Base-by-base conservation (phyloP, 208 protist species). In the Vickermania spadyakhi region DNA sequence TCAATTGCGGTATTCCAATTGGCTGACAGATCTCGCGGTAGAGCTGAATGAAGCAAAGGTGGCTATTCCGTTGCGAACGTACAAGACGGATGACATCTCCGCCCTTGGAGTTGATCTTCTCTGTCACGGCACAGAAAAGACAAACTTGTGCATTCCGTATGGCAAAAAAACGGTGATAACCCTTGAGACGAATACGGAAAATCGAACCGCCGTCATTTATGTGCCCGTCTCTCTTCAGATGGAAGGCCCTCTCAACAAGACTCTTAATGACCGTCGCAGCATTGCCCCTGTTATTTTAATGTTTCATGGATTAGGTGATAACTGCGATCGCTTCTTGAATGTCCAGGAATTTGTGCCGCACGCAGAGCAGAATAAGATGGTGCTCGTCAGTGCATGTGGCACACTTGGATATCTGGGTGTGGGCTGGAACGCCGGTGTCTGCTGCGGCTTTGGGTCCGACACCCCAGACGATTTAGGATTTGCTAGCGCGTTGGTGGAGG, bases 371-470 rank as follows among this genome's bases (percentile, higher is more conserved):
- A 62, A 88, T 52, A 68, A 79, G 22, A 78, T 79, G 28, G 65
- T 88, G 5, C 30, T 89, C 25, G 85, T 59, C 4, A 87, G 79
- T 55, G 75, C 75, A 1, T 93, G 81, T 30, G 85, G 85, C 25
- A 76, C 68, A 27, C 5, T 49, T 14, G 81, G 85, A 0, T 71
- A 56, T 31, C 60, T 93, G 25, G 85, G 85, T 41, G 60, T 55
- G 13, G 85, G 56, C 23, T 93, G 81, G 81, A 89, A 89, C 62
- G 56, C 81, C 2, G 81, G 81, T 13, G 78, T 59, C 50, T 89
- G 85, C 72, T 89, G 85, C 58, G 81, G 79, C n/a, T 89, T 89
- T 56, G 26, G 36, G 2, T 55, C 60, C 1, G 50, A 60, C 1
- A 57, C 62, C 7, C 85, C 85, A 0, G 56, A 89, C 56, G 81